phyloP scores from a whole-genome alignment of 768 basidiomycete species.

The Melanogaster broomeanus region DNA sequence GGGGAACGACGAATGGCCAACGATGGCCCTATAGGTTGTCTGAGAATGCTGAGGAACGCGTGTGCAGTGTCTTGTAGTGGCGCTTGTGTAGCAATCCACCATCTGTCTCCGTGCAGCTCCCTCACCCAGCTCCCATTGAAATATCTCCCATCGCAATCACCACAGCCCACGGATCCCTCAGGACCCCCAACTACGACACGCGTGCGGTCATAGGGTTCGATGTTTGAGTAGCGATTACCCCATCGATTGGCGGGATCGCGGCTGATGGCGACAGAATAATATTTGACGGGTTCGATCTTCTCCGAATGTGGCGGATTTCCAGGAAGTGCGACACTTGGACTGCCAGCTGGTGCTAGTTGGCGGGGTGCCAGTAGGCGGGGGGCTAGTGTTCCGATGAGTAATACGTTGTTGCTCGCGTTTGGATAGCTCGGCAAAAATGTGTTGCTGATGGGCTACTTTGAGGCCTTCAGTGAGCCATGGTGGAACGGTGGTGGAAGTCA shows the following conservation, averaged over 20 bases:
- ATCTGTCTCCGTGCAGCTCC: conserved; percentile 68
- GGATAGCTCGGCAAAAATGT: conserved; percentile 36
- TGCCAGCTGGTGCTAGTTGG: conserved; percentile 6
- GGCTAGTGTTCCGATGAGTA: conserved; percentile 28
- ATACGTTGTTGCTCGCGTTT: conserved; percentile 40
- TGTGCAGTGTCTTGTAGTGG: conserved; percentile 71
- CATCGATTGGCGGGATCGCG: conserved; percentile 41
- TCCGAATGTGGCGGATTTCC: conserved; percentile 15
- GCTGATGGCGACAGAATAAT: conserved; percentile 63
- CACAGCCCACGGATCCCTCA: conserved; percentile 15
- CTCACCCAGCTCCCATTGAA: conserved; percentile 87
- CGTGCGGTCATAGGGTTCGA: conserved; percentile 82
- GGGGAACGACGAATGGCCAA: conserved; percentile 20
- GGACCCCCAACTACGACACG: conserved; percentile 54
- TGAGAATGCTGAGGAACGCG: conserved; percentile 72
- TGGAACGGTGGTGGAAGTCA: conserved; percentile 12
- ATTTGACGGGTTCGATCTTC: conserved; percentile 25
- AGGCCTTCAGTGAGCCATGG: conserved; percentile 16
- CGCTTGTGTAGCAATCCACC: conserved; percentile 88
- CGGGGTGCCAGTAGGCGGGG: conserved; percentile 10
- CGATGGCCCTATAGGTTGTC: conserved; percentile 46
- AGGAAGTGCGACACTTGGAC: background rate
- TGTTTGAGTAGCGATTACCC: conserved; percentile 71
- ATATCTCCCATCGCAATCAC: conserved; percentile 49
- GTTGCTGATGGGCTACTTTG: conserved; percentile 14